Evolutionary conservation across 164 flowering plant genomes (phyloP).

Genomic region (Magnolia officinalis): DNA sequence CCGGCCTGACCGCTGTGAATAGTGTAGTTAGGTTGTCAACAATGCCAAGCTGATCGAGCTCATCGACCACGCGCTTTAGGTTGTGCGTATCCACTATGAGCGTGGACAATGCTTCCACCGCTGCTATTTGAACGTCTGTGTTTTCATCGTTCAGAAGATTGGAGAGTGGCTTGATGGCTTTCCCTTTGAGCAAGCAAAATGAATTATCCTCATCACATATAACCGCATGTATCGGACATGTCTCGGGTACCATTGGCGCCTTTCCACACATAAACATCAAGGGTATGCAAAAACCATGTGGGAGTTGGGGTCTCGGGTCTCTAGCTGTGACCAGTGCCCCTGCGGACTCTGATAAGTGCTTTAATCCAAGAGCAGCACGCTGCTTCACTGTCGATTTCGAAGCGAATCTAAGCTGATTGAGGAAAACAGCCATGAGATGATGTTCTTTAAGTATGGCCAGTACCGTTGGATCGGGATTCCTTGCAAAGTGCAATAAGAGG

Average conservation of each 20-base stretch:
- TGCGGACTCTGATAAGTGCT: constrained; percentile 44
- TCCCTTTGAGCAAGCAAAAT: constrained; percentile 43
- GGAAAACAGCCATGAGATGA: constrained; percentile 33
- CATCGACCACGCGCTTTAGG: constrained; percentile 33
- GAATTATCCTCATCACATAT: constrained; percentile 38
- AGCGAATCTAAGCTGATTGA: constrained; percentile 30
- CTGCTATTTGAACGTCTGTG: constrained; percentile 43
- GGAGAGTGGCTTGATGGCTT: constrained; percentile 44
- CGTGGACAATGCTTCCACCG: constrained; percentile 51
- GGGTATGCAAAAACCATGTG: constrained; percentile 35
- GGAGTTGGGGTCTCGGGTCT: constrained; percentile 32
- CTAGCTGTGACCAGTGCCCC: constrained; percentile 11
- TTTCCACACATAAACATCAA: constrained; percentile 35
- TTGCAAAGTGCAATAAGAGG: constrained; percentile 42
- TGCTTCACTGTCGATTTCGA: constrained; percentile 42
- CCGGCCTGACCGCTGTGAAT: constrained; percentile 40
- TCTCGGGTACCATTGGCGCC: constrained; percentile 23
- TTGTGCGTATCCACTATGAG: constrained; percentile 25
- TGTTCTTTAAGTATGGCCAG: constrained; percentile 32
- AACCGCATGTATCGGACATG: constrained; percentile 44
- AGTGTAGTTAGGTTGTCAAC: constrained; percentile 32
- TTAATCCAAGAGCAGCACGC: constrained; percentile 48
- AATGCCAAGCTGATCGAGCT: constrained; percentile 35
- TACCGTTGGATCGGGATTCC: constrained; percentile 29
- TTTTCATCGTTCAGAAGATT: constrained; percentile 40